Base-by-base conservation (phyloP, 2,329 filamentous ascomycete genomes). In the Botrytis pseudocinerea region DNA sequence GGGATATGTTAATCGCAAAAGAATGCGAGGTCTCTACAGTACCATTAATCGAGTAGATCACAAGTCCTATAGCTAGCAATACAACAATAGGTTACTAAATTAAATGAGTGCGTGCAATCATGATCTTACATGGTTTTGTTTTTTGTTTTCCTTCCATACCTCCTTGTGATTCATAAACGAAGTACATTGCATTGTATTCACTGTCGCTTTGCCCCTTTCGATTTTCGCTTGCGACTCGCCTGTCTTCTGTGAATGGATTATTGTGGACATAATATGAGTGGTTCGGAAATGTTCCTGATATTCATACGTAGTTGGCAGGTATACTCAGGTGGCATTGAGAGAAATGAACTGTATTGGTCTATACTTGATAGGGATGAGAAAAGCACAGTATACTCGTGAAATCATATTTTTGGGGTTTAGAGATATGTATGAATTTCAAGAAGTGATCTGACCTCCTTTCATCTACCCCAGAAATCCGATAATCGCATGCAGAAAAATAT, bases 301-400 rank as follows among this genome's bases (percentile, higher is more conserved):
- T 63, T 10, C 28, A 61, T 40, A 12, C 25, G 12, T 35, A n/a
- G 14, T 16, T n/a, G 10, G 10, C 35, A 61, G 3, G 35, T 35
- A 9, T 16, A n/a, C 35, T n/a, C 59, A 16, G 5, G 5, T 38
- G 48, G n/a, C 25, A 16, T n/a, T 18, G n/a, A 40, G 10, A 63
- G 2, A 42, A 10, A 20, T 28, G 2, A n/a, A 5, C 2, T 42
- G 16, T 28, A 10, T 42, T 18, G 2, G 1, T n/a, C 4, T 14
- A 18, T 63, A 38, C 8, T 5, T 6, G 9, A 8, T 42, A 62
- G 38, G 4, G 22, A 32, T 10, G 4, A 9, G 28, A 42, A 42
- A 20, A 42, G 10, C 25, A n/a, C 12, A 20, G 40, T 16, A 16
- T 9, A 61, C 16, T 25, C 12, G 22, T n/a, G 22, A 2, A 25